A percentile compares a stretch with the other conserved stretches of the same genome.
Evolutionary conservation across 2,329 filamentous ascomycete genomes (phyloP).

Genomic region (Fusarium secorum): DNA sequence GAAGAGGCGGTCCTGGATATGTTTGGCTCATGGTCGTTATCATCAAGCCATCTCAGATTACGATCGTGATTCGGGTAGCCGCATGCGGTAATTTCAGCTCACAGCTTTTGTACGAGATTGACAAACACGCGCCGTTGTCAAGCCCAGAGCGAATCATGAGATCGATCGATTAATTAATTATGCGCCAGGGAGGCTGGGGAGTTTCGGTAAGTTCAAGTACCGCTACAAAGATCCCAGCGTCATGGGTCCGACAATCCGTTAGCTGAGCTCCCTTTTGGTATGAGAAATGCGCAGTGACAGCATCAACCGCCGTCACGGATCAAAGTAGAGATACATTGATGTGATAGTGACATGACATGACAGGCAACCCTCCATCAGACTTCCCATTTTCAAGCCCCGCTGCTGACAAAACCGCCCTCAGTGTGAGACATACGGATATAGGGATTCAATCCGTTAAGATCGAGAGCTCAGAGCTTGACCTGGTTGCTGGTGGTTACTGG

Average conservation of each 20-base stretch:
- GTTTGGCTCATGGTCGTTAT: background rate
- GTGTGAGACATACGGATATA: background rate
- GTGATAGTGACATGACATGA: slow-evolving; percentile 16
- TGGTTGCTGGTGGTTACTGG: slow-evolving; percentile 26
- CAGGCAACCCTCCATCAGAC: slow-evolving; percentile 1
- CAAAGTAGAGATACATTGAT: slow-evolving; percentile 20
- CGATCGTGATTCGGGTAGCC: slow-evolving; percentile 5
- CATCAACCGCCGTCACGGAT: slow-evolving; percentile 9
- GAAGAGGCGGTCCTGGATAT: background rate
- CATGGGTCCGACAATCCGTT: slow-evolving; percentile 22
- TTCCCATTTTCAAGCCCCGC: slow-evolving; percentile 12
- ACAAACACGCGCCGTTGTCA: slow-evolving; percentile 9
- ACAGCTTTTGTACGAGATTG: background rate
- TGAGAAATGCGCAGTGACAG: slow-evolving; percentile 14
- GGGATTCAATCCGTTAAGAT: background rate
- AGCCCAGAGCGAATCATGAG: slow-evolving; percentile 22
- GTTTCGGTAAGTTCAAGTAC: slow-evolving; percentile 17
- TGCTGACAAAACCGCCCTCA: slow-evolving; percentile 30
- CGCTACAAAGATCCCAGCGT: slow-evolving; percentile 28
- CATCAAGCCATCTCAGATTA: background rate
- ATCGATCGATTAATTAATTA: slow-evolving; percentile 25
- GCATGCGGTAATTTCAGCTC: slow-evolving; percentile 16
- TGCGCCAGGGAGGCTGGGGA: slow-evolving; percentile 29
- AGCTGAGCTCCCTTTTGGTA: slow-evolving; percentile 7
- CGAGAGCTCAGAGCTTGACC: slow-evolving; percentile 2